Conservation (phyloP, 345 rosid genomes). For the Melaleuca quinquenervia region DNA sequence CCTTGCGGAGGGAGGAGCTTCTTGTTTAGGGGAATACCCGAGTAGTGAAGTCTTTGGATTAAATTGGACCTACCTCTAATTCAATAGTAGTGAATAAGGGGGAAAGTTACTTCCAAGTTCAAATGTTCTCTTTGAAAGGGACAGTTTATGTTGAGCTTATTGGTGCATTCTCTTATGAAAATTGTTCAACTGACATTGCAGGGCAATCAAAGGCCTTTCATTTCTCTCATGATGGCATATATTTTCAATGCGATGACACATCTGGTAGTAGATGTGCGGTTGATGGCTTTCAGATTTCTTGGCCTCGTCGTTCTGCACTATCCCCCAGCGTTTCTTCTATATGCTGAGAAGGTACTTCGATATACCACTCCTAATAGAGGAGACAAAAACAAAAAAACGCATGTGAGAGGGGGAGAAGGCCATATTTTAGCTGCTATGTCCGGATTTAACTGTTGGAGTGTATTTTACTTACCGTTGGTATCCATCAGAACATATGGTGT, state of each 20-base stretch:
- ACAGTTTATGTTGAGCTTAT: background rate
- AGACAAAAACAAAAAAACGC: background rate
- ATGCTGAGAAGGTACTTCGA: slow-evolving; percentile 64
- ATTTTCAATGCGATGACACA: slow-evolving; percentile 73
- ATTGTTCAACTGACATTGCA: slow-evolving; percentile 17
- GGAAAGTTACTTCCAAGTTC: background rate
- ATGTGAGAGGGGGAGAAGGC: background rate
- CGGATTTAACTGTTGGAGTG: background rate
- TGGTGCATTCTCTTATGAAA: background rate
- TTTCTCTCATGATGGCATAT: slow-evolving; percentile 64
- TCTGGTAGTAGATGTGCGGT: slow-evolving; percentile 64
- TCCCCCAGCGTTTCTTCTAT: slow-evolving; percentile 49
- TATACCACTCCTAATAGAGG: background rate
- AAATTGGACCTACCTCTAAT: background rate
- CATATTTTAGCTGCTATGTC: background rate
- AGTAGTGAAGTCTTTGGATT: background rate
- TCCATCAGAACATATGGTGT: background rate
- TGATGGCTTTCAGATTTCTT: slow-evolving; percentile 79
- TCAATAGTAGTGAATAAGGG: background rate
- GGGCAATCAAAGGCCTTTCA: slow-evolving; percentile 64
- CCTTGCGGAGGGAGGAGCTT: background rate
- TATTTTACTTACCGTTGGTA: background rate
- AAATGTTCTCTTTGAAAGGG: background rate
- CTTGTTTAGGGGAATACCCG: background rate
- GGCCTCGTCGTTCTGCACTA: slow-evolving; percentile 57